Base-by-base conservation (phyloP, 2,329 filamentous ascomycete species). In the Polychaeton citri region DNA sequence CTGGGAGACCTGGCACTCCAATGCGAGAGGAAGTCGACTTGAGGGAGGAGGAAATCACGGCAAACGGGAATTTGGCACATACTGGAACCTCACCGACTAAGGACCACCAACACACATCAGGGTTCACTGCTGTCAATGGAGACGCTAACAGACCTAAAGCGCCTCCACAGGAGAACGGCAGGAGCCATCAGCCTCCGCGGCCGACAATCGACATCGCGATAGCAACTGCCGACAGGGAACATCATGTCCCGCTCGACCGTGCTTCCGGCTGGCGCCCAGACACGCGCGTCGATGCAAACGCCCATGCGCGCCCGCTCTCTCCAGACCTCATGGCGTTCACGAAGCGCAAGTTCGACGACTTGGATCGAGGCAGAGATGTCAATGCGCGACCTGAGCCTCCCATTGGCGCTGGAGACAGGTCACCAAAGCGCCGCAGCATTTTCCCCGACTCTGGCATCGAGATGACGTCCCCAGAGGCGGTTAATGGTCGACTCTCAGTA, bases 81-180 rank as follows among this genome's bases (percentile, higher is more conserved):
- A 43, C 24, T 12, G 7, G n/a, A 24, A 8, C 21, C 12, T 28
- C 24, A 28, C 12, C 24, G 7, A 12, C 24, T 3, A 28, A 7
- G 7, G 43, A 40, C 17, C 41, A 50, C 6, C 36, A 43, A 15
- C 34, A 42, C 2, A 17, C 41, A 9, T 41, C 44, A 3, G 46
- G 48, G 17, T 55, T 55, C 40, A 55, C 52, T n/a, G 50, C 52
- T 5, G 52, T 55, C 38, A 55, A 55, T 35, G 49, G 50, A 19
- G 47, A 51, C 4, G 21, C 36, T 19, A 46, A 44, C 19, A 41
- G 37, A 13, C 32, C 30, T 12, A 32, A 42, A 5, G 39, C 40
- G 6, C 46, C 44, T 31, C 43, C 41, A 17, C 41, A 45, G 4
- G 43, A 46, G 18, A 39, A 42, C 3, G 19, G 24, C 7, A 28